These are phyloP conservation scores for Pogostemon cablin DNA, from an alignment of 257 asterid genomes.

Conservation along the genomic window DNA sequence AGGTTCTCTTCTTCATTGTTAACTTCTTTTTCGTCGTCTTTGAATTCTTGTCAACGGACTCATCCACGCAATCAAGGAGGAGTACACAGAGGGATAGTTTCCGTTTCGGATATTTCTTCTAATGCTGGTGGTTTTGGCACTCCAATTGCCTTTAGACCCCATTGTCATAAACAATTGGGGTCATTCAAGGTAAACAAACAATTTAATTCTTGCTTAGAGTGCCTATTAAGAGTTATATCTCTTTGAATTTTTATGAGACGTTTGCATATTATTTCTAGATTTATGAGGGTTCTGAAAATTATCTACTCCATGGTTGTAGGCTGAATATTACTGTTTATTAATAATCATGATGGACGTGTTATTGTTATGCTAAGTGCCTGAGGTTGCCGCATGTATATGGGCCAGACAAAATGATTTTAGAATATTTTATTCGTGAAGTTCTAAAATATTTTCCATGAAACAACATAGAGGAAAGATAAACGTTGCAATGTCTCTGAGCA, in stretches of 20 bases:
- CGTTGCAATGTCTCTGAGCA: neutral
- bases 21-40: conserved; percentile 54
- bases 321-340: neutral
- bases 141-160: conserved; percentile 45
- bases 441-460: neutral
- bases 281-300: neutral
- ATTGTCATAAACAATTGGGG: conserved; percentile 41
- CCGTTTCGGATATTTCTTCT: conserved; percentile 43
- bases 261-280: conserved; percentile 3
- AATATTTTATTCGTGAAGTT: neutral
- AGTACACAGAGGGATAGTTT: conserved; percentile 47
- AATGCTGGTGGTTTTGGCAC: conserved; percentile 43
- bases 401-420: neutral
- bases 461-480: neutral
- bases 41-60: conserved; percentile 48
- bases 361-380: neutral
- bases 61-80: conserved; percentile 41
- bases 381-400: neutral
- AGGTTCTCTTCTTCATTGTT: conserved; percentile 54
- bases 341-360: neutral
- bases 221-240: neutral
- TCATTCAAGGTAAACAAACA: conserved; percentile 59
- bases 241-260: conserved; percentile 19
- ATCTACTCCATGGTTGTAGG: neutral
- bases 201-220: conserved; percentile 6